Evolutionary conservation across 1,139 yeast species (phyloP).

Genomic region (Yamadazyma spencermartinsiae): DNA sequence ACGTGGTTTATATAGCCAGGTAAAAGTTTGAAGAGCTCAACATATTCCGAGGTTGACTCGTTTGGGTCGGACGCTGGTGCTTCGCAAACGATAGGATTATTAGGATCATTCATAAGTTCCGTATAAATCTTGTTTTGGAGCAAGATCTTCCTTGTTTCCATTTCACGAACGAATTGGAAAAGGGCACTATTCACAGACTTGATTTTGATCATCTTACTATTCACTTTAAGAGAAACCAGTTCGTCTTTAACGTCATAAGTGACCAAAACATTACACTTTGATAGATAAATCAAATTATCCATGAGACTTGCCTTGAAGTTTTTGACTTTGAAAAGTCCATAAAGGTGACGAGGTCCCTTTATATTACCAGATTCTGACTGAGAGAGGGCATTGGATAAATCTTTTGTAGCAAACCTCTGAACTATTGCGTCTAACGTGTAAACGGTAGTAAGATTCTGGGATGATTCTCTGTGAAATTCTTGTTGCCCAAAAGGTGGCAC

Average conservation of each 20-base stretch:
- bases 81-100: constrained; percentile 6
- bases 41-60: constrained; percentile 9
- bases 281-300: constrained; percentile 31
- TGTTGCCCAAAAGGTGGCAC: constrained; percentile 28
- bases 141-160: constrained; percentile 30
- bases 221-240: constrained; percentile 24
- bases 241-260: constrained; percentile 26
- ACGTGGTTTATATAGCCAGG: constrained; percentile 32
- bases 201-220: constrained; percentile 29
- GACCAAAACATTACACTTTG: constrained; percentile 30
- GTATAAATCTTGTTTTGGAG: constrained; percentile 29
- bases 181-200: constrained; percentile 41
- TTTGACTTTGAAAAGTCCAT: constrained; percentile 31
- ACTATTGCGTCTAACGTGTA: constrained; percentile 26
- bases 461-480: constrained; percentile 30
- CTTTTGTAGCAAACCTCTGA: constrained; percentile 30
- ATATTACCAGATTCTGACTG: constrained; percentile 4
- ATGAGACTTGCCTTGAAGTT: constrained; percentile 31
- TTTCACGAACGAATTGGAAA: constrained; percentile 37
- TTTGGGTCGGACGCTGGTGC: background rate
- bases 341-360: constrained; percentile 14
- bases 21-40: constrained; percentile 31
- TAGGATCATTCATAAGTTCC: constrained; percentile 11
- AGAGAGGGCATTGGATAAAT: constrained; percentile 12
- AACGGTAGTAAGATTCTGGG: constrained; percentile 28